These are phyloP conservation scores for Ulvella scutata DNA, from an alignment of 139 green algal species.

Conservation along the genomic window DNA sequence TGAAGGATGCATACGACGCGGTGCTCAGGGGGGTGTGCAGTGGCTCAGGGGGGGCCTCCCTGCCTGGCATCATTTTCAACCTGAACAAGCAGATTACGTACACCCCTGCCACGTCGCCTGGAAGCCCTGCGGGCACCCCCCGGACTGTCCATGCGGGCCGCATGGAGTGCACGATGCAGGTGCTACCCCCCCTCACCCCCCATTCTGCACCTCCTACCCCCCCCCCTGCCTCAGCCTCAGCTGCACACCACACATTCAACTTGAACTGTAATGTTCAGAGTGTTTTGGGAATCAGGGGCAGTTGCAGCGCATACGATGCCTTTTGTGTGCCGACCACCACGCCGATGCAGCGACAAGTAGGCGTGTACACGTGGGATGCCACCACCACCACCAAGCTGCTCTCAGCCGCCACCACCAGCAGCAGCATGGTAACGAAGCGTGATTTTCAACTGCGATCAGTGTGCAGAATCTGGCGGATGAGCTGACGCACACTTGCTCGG, in stretches of 20 bases:
- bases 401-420: not conserved
- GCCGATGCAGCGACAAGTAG: too few relatives aligned
- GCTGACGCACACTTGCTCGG: slow-evolving; percentile 29
- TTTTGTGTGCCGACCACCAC: too few relatives aligned
- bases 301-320: too few relatives aligned
- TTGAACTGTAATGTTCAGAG: too few relatives aligned
- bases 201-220: not conserved
- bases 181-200: too few relatives aligned
- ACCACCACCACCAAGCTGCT: not conserved
- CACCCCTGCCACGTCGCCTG: slow-evolving; percentile 1
- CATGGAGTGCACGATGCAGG: slow-evolving; percentile 98
- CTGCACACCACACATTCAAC: too few relatives aligned
- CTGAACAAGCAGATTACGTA: slow-evolving; percentile 66
- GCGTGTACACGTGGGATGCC: not conserved
- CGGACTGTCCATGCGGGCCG: slow-evolving; percentile 45
- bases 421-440: not conserved
- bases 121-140: slow-evolving; percentile 10
- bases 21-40: slow-evolving; percentile 31
- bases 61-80: slow-evolving; percentile 97
- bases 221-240: not conserved
- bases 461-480: slow-evolving; percentile 81
- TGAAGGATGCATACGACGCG: slow-evolving; percentile 19
- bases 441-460: not conserved
- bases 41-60: slow-evolving; percentile 11
- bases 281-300: too few relatives aligned